Conservation (phyloP, 169 alveolate genomes). For the Babesia bigemina region DNA sequence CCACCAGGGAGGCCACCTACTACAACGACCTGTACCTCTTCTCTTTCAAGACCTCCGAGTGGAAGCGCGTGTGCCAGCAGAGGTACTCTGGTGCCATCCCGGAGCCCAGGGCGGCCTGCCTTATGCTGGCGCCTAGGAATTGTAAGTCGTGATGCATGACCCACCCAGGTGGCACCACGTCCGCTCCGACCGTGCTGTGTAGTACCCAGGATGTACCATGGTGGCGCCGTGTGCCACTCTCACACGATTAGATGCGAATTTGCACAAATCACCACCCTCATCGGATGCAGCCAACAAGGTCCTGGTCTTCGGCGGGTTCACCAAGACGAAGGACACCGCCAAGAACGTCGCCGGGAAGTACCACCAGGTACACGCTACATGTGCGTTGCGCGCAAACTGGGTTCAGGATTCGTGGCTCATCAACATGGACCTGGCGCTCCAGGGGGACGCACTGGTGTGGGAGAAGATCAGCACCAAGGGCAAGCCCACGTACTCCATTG, state of each 20-base stretch:
- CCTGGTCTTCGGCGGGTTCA: constrained; percentile 88
- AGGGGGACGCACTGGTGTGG: constrained; percentile 67
- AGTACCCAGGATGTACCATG: constrained; percentile 6
- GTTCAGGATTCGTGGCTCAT: constrained; percentile 85
- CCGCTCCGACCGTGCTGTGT: background rate
- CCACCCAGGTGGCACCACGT: background rate
- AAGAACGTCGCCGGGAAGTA: constrained; percentile 81
- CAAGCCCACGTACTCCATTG: constrained; percentile 75
- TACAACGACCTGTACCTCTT: constrained; percentile 84
- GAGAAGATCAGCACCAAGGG: constrained; percentile 66
- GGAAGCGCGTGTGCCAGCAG: constrained; percentile 63
- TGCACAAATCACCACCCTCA: background rate
- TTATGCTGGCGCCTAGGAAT: constrained; percentile 43
- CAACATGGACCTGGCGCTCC: constrained; percentile 77
- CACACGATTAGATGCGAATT: too few species aligned
- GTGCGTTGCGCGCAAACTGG: background rate
- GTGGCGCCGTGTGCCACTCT: too few species aligned
- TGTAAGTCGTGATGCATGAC: constrained; percentile 1
- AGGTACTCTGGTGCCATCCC: constrained; percentile 58
- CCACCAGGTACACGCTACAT: constrained; percentile 34
- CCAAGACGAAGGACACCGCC: constrained; percentile 81
- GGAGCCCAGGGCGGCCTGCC: constrained; percentile 67
- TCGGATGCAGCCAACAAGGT: constrained; percentile 59
- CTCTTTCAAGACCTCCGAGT: constrained; percentile 58
- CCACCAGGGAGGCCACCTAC: constrained; percentile 80